Conservation (phyloP, 495 filamentous ascomycete species). For the Penicillium fimorum region DNA sequence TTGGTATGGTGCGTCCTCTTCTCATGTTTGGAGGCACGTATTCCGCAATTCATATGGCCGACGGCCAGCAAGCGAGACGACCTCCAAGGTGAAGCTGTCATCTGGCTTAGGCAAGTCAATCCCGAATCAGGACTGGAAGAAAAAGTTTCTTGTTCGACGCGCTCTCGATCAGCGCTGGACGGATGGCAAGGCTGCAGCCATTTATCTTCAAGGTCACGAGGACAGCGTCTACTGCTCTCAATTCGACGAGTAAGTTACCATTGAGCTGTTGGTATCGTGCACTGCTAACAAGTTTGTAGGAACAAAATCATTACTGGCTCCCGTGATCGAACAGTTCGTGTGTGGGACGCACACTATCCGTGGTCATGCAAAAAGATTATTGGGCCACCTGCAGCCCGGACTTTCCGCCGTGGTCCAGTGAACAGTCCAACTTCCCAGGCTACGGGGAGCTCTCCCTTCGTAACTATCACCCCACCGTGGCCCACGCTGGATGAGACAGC, state of each 20-base stretch:
- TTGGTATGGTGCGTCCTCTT: constrained; percentile 64
- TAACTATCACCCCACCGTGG: constrained; percentile 45
- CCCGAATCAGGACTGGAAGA: constrained; percentile 74
- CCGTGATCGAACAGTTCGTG: constrained; percentile 87
- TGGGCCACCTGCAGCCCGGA: constrained; percentile 45
- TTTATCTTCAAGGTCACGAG: constrained; percentile 86
- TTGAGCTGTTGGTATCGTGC: background rate
- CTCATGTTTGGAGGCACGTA: constrained; percentile 73
- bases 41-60: constrained; percentile 66
- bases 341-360: constrained; percentile 86
- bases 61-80: constrained; percentile 39
- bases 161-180: constrained; percentile 78
- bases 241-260: constrained; percentile 79
- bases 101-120: constrained; percentile 50
- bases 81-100: constrained; percentile 43
- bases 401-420: constrained; percentile 30
- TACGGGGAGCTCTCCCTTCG: constrained; percentile 42
- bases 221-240: constrained; percentile 98
- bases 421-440: constrained; percentile 41
- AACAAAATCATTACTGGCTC: constrained; percentile 96
- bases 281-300: constrained; percentile 39
- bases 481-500: constrained; percentile 29
- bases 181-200: constrained; percentile 68
- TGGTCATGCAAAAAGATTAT: constrained; percentile 80
- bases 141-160: constrained; percentile 72